These are phyloP conservation scores for Boletellus deceptivus DNA, from an alignment of 1,284 basidiomycete genomes.

Conservation along the genomic window DNA sequence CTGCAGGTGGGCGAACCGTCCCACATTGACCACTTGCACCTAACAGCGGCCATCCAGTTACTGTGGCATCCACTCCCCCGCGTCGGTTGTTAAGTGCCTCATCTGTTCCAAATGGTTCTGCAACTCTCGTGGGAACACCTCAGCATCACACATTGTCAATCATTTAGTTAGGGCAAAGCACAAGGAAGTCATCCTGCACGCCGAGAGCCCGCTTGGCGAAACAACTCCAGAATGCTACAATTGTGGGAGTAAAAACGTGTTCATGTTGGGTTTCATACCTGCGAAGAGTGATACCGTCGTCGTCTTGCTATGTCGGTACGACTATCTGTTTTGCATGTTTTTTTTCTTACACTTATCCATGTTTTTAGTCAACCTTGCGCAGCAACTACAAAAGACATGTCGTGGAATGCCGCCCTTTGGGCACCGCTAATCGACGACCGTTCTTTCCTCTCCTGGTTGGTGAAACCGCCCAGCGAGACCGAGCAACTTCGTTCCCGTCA, in stretches of 20 bases:
- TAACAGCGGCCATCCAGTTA: conserved; percentile 57
- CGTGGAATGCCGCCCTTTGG: conserved; percentile 98
- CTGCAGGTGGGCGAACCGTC: conserved; percentile 71
- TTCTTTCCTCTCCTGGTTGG: conserved; percentile 97
- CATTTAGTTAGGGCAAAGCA: conserved; percentile 99
- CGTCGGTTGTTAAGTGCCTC: conserved; percentile 96
- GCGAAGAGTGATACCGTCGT: conserved; percentile 99
- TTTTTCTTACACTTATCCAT: conserved; percentile 8
- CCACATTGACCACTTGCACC: not conserved
- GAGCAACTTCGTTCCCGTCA: conserved; percentile 95
- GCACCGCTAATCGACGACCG: conserved; percentile 98
- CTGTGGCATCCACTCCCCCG: conserved; percentile 97
- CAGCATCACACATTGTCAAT: conserved; percentile 98
- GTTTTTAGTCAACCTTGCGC: conserved; percentile 88
- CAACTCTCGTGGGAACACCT: conserved; percentile 98
- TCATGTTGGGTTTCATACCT: conserved; percentile 98
- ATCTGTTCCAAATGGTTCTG: conserved; percentile 99
- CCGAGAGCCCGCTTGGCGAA: conserved; percentile 93
- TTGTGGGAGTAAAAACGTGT: conserved; percentile 99
- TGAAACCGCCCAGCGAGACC: conserved; percentile 94
- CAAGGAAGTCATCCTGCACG: conserved; percentile 97
- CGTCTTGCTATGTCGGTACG: conserved; percentile 93
- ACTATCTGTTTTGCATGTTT: conserved; percentile 7
- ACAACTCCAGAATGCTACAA: conserved; percentile 99
- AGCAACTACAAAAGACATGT: conserved; percentile 94